phyloP scores from a whole-genome alignment of 116 monocot genomes.

The Phalaenopsis hybrid region DNA sequence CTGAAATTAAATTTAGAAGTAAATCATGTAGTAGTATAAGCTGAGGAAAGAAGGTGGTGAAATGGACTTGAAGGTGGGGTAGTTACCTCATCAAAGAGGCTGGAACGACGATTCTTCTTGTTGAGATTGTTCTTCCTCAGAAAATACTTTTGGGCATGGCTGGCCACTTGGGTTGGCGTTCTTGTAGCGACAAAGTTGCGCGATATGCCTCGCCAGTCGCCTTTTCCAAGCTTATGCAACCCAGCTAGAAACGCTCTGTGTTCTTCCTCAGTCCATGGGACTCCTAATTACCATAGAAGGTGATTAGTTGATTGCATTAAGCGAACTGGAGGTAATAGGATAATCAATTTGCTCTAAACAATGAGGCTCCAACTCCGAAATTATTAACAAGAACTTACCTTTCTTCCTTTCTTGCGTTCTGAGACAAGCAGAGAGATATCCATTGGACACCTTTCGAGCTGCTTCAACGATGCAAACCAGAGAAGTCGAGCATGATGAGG shows the following conservation, averaged over 20 bases:
- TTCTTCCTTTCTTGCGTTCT: constrained; percentile 58
- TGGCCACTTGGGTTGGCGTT: constrained; percentile 89
- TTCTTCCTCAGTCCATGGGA: constrained; percentile 89
- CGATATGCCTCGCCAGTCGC: constrained; percentile 37
- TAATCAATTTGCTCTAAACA: no score
- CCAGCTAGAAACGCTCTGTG: constrained; percentile 44
- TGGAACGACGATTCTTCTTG: constrained; percentile 73
- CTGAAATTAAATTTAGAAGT: not conserved
- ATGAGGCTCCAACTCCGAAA: no score
- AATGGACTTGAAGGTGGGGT: not conserved
- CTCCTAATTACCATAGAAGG: constrained; percentile 30
- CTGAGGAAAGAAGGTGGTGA: not conserved
- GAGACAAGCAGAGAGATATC: constrained; percentile 65
- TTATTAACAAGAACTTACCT: constrained; percentile 17
- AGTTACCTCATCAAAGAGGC: constrained; percentile 58
- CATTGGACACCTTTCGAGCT: constrained; percentile 35
- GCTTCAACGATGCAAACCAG: constrained; percentile 39
- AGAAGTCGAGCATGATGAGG: constrained; percentile 47
- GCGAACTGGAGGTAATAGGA: no score
- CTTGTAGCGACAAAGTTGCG: constrained; percentile 64
- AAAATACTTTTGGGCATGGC: constrained; percentile 93
- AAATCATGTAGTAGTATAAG: not conserved
- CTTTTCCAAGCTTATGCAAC: no score
- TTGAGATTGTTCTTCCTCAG: constrained; percentile 60
- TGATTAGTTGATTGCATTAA: not conserved